Percentiles rank a stretch among this genome's conserved stretches.
phyloP scores from a whole-genome alignment of 345 rosid genomes.

The Mangifera indica region DNA sequence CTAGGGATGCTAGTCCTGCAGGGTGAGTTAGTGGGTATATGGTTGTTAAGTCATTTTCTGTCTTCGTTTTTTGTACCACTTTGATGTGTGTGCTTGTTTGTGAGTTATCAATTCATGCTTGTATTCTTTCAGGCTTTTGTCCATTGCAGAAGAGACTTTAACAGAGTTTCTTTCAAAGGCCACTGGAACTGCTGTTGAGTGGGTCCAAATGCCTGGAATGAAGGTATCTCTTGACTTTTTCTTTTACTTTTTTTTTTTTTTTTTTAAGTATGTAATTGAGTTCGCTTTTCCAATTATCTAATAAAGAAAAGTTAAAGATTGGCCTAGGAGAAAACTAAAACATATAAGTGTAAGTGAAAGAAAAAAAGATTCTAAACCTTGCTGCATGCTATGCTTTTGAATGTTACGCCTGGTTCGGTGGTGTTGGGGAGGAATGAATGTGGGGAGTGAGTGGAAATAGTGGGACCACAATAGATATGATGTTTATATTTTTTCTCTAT shows the following conservation, averaged over 20 bases:
- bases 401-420: background rate
- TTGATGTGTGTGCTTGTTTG: slow-evolving; percentile 19
- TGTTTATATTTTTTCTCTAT: background rate
- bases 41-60: slow-evolving; percentile 48
- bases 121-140: slow-evolving; percentile 74
- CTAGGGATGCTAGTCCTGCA: slow-evolving; percentile 99
- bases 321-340: background rate
- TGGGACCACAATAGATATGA: background rate
- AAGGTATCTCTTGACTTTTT: slow-evolving; percentile 54
- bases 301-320: background rate
- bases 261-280: background rate
- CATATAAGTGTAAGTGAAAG: background rate
- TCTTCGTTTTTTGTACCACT: slow-evolving; percentile 29
- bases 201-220: slow-evolving; percentile 99
- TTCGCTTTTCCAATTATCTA: background rate
- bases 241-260: slow-evolving; percentile 8
- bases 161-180: slow-evolving; percentile 99
- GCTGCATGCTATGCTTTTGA: slow-evolving; percentile 3
- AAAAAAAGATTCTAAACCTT: background rate
- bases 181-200: slow-evolving; percentile 99
- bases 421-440: background rate
- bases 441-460: background rate
- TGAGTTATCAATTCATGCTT: slow-evolving; percentile 25
- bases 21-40: slow-evolving; percentile 69
- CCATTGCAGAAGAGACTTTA: slow-evolving; percentile 99